These are phyloP conservation scores for Tanacetum coccineum DNA, from an alignment of 129 eudicot species.

Conservation along the genomic window DNA sequence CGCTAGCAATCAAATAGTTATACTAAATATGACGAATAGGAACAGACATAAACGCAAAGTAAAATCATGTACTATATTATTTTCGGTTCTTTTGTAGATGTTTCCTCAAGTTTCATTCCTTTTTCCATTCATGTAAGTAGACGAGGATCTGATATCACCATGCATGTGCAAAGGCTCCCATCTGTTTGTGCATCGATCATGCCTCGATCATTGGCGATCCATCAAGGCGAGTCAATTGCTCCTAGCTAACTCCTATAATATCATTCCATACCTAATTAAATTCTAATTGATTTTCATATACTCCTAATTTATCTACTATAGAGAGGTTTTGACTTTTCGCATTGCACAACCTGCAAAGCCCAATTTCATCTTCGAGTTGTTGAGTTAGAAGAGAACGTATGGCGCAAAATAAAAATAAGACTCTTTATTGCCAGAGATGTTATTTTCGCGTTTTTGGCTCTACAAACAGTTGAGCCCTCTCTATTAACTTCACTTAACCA, in stretches of 20 bases:
- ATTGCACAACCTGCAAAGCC: constrained; percentile 96
- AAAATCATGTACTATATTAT: too few species aligned
- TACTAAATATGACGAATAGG: too few species aligned
- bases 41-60: too few species aligned
- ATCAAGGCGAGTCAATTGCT: constrained; percentile 51
- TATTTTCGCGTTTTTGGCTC: constrained; percentile 73
- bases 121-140: constrained; percentile 27
- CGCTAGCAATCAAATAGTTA: too few species aligned
- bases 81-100: too few species aligned
- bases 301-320: constrained; percentile 7
- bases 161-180: constrained; percentile 98
- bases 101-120: not conserved
- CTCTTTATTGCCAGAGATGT: constrained; percentile 86
- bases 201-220: constrained; percentile 96
- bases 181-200: constrained; percentile 83
- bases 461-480: constrained; percentile 63
- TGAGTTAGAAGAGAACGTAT: constrained; percentile 57
- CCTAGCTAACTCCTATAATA: constrained; percentile 15
- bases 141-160: constrained; percentile 84
- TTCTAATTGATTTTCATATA: not conserved
- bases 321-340: constrained; percentile 95
- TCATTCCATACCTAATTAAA: not conserved
- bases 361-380: constrained; percentile 76
- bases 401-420: constrained; percentile 83
- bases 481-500: not conserved